A percentile compares a stretch with the other conserved stretches of the same genome.
phyloP scores from a whole-genome alignment of 2,329 filamentous ascomycete genomes.

The Grosmannia huntii region DNA sequence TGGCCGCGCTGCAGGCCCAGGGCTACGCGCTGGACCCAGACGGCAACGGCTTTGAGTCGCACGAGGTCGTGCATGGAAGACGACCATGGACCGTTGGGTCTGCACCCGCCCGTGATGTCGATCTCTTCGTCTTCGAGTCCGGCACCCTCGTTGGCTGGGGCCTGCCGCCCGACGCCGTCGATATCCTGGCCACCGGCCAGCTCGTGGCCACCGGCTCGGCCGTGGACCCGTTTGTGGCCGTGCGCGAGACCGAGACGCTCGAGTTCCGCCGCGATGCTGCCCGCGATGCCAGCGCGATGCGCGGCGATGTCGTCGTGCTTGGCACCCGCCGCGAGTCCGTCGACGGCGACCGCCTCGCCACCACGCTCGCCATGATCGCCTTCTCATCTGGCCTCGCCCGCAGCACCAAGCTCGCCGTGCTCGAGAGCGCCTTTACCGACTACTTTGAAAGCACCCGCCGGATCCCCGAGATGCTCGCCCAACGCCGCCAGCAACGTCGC shows the following conservation, averaged over 20 bases:
- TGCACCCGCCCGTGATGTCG: constrained; percentile 57
- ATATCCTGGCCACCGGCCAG: constrained; percentile 54
- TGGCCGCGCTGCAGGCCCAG: constrained; percentile 42
- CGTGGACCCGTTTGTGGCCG: constrained; percentile 50
- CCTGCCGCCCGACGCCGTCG: constrained; percentile 61
- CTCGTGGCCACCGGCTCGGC: constrained; percentile 60
- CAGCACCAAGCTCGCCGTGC: constrained; percentile 83
- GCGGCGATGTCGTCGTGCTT: constrained; percentile 78
- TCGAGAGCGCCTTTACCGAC: constrained; percentile 68
- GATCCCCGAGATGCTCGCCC: constrained; percentile 67
- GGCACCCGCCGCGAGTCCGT: constrained; percentile 53
- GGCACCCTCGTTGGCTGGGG: constrained; percentile 92
- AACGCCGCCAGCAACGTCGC: constrained; percentile 23
- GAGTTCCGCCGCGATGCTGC: constrained; percentile 69
- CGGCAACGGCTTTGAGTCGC: constrained; percentile 44
- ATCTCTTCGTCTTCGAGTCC: constrained; percentile 92
- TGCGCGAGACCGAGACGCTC: constrained; percentile 76
- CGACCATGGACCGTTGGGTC: too few relatives aligned
- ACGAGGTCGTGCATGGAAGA: constrained; percentile 51
- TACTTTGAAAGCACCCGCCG: constrained; percentile 80
- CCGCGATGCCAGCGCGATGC: constrained; percentile 63
- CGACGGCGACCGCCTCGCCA: constrained; percentile 36
- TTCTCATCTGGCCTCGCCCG: constrained; percentile 90
- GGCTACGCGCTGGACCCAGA: constrained; percentile 52
- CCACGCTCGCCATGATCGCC: constrained; percentile 81